Conservation (phyloP, 306 rosid species). For the Cucumis hystrix region DNA sequence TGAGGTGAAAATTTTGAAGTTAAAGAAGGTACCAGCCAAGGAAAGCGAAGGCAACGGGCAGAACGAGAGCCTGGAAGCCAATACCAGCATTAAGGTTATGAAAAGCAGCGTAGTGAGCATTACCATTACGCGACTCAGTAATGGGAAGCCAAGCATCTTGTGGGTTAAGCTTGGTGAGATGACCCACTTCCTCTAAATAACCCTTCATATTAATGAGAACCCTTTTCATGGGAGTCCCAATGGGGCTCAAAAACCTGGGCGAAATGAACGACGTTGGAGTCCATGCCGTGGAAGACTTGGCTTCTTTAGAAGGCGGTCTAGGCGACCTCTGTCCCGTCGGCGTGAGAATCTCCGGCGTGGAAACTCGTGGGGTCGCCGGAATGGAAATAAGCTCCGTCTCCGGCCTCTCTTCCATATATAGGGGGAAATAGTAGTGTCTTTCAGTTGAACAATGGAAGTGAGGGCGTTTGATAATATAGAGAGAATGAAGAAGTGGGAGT, state of each 20-base stretch:
- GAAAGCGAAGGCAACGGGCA: constrained; percentile 90
- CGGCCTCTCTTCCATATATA: constrained; percentile 74
- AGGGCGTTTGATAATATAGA: background rate
- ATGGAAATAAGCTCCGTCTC: constrained; percentile 93
- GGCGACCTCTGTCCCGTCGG: constrained; percentile 94
- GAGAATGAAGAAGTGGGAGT: background rate
- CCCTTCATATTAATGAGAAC: constrained; percentile 91
- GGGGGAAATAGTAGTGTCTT: background rate
- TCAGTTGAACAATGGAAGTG: background rate
- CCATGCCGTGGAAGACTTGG: constrained; percentile 84
- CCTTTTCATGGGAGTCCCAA: constrained; percentile 96
- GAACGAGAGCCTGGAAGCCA: constrained; percentile 83
- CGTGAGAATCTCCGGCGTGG: constrained; percentile 85
- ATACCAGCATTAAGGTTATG: constrained; percentile 98
- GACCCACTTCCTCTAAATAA: constrained; percentile 90
- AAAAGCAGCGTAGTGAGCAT: constrained; percentile 94
- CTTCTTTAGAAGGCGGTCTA: constrained; percentile 60
- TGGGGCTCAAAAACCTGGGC: constrained; percentile 94
- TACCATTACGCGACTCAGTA: constrained; percentile 91
- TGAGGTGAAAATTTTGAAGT: background rate
- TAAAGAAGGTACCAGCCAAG: constrained; percentile 63
- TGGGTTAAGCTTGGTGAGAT: constrained; percentile 91
- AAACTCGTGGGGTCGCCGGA: constrained; percentile 87
- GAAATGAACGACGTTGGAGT: constrained; percentile 93
- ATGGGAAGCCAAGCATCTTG: constrained; percentile 99